A percentile compares a stretch with the other conserved stretches of the same genome.
Evolutionary conservation across 2,329 filamentous ascomycete species (phyloP).

Genomic region (Phyllosticta citrichinensis): DNA sequence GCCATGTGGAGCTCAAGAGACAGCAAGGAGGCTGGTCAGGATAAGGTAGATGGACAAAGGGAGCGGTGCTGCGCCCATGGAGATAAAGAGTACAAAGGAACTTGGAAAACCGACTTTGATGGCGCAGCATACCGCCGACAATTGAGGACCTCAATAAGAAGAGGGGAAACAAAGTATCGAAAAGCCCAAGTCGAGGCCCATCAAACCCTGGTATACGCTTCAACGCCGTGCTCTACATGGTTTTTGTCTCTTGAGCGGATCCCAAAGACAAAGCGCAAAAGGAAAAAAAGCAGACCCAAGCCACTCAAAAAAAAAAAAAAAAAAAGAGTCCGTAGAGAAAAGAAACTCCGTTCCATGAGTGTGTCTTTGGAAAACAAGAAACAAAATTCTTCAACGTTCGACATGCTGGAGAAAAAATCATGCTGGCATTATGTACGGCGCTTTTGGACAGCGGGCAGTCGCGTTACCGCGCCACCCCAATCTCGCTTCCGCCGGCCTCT

Average conservation of each 20-base stretch:
- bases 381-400: constrained; percentile 9
- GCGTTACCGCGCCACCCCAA: constrained; percentile 2
- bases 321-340: background rate
- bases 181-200: background rate
- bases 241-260: background rate
- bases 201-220: background rate
- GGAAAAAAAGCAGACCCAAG: background rate
- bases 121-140: background rate
- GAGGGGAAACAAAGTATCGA: background rate
- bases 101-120: background rate
- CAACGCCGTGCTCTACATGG: background rate
- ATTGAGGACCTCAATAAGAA: background rate
- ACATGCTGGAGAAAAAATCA: constrained; percentile 4
- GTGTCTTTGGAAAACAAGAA: background rate
- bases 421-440: constrained; percentile 9
- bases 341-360: constrained; percentile 2
- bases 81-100: background rate
- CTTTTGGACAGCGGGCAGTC: background rate
- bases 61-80: background rate
- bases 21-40: background rate
- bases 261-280: background rate
- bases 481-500: background rate
- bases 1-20: background rate
- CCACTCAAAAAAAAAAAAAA: too few relatives aligned
- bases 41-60: background rate